Evolutionary conservation across 1,139 yeast genomes (phyloP).

Genomic region (Hyphopichia buzzinii): DNA sequence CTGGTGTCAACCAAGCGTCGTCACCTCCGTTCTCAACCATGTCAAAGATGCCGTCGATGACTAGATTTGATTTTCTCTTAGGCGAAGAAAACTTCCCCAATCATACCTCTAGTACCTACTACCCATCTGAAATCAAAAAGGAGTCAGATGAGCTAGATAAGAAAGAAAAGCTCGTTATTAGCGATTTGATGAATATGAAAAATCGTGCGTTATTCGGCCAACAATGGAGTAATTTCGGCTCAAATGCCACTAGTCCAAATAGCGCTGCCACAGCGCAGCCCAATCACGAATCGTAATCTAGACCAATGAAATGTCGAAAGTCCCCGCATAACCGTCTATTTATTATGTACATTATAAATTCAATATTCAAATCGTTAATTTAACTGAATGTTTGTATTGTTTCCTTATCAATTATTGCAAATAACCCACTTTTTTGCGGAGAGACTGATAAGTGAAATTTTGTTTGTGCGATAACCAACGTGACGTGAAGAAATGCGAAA

Average conservation of each 20-base stretch:
- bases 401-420: neutral
- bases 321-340: neutral
- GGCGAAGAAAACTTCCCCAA: conserved; percentile 26
- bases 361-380: too few relatives aligned
- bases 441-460: too few relatives aligned
- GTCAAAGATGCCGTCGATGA: conserved; percentile 25
- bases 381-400: too few relatives aligned
- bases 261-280: neutral
- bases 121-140: neutral
- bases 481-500: too few relatives aligned
- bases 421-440: neutral
- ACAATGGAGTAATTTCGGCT: conserved; percentile 2
- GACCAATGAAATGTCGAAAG: too few relatives aligned
- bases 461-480: too few relatives aligned
- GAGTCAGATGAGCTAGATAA: conserved; percentile 23
- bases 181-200: conserved; percentile 33
- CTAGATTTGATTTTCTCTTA: conserved; percentile 30
- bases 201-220: conserved; percentile 8
- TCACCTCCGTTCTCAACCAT: conserved; percentile 5
- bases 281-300: neutral
- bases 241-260: neutral
- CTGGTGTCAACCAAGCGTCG: conserved; percentile 1
- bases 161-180: conserved; percentile 36
- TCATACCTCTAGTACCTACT: conserved; percentile 13
- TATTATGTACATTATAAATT: neutral